Evolutionary conservation across 1,284 basidiomycete species (phyloP), one percentile per base, ranked within the genome.

Genomic region (Puccinia polysora): DNA sequence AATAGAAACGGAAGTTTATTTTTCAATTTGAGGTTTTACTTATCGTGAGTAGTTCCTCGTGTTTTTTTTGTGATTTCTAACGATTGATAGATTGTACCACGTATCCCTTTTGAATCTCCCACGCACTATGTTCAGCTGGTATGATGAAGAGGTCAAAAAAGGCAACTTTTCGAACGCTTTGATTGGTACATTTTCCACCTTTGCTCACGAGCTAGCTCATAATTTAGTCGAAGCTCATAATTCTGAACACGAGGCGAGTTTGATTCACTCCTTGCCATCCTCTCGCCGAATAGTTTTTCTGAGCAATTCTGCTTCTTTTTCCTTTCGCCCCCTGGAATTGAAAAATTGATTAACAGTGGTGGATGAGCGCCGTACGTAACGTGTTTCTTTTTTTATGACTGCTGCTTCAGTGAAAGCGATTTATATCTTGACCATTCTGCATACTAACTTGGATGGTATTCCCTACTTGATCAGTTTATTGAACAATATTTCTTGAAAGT

Each of bases 1-100:
- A 98, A 97, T 80, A 84, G 91, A 34, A 87, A 86, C 64, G 92
- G 91, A 2, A 88, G 88, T 73, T 84, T 98, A 34, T 97, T 92
- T 81, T 82, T 97, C 75, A 97, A 97, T 78, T 81, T 94, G 65
- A 79, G 82, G 34, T 72, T 40, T 50, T 72, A 72, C 30, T 18
- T 72, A 36, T 52, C 70, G 70, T 72, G 40, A 72, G 70, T 72
- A 32, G 20, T 50, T 40, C 18, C 3, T 18, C 20, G 36, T 28
- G 10, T 30, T 40, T 30, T 2, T 23, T 40, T 62, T 18, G 10
- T 18, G 5, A 30, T 43, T 28, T 40, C 15, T 34, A 28, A 34
- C 2, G 25, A 36, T 47, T 14, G 15, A n/a, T 52, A 25, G 28
- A 15, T 5, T 36, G 7, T 15, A 18, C 20, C 30, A 28, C 30